phyloP scores from a whole-genome alignment of 2,329 filamentous ascomycete genomes.

The Monosporascus sp. region DNA sequence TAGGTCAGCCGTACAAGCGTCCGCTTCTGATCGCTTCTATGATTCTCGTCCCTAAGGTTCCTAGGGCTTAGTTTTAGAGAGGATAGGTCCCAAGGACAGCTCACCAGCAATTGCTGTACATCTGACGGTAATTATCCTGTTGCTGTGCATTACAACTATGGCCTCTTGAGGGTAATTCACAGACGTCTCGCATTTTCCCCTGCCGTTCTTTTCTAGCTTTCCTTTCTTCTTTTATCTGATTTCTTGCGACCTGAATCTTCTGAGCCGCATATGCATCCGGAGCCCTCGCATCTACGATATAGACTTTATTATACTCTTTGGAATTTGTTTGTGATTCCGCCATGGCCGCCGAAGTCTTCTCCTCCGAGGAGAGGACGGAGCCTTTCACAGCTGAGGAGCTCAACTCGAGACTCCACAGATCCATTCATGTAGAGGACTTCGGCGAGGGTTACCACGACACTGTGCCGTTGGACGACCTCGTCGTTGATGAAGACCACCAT shows the following conservation, averaged over 20 bases:
- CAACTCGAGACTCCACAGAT: constrained; percentile 40
- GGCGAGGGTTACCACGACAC: constrained; percentile 33
- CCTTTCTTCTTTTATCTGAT: neutral
- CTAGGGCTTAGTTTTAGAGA: constrained; percentile 5
- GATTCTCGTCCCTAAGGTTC: constrained; percentile 19
- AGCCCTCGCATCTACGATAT: neutral
- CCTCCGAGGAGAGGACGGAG: constrained; percentile 50
- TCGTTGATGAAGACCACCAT: constrained; percentile 47
- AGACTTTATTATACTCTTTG: neutral
- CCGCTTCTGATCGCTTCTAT: constrained; percentile 25
- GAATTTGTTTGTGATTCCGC: constrained; percentile 13
- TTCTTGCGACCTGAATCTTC: neutral
- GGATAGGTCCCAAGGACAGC: constrained; percentile 21
- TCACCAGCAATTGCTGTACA: constrained; percentile 7
- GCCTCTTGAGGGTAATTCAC: constrained; percentile 8
- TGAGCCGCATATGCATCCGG: neutral
- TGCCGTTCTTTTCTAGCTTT: neutral
- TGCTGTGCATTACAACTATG: constrained; percentile 7
- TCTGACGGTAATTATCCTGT: constrained; percentile 20
- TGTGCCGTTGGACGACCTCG: constrained; percentile 50
- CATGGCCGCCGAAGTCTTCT: constrained; percentile 42
- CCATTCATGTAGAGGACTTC: constrained; percentile 40
- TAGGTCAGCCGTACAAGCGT: constrained; percentile 1
- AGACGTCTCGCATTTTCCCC: neutral
- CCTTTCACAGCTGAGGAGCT: constrained; percentile 54